These are phyloP conservation scores for Scheffersomyces amazonensis DNA, from an alignment of 805 yeast genomes.

Conservation along the genomic window DNA sequence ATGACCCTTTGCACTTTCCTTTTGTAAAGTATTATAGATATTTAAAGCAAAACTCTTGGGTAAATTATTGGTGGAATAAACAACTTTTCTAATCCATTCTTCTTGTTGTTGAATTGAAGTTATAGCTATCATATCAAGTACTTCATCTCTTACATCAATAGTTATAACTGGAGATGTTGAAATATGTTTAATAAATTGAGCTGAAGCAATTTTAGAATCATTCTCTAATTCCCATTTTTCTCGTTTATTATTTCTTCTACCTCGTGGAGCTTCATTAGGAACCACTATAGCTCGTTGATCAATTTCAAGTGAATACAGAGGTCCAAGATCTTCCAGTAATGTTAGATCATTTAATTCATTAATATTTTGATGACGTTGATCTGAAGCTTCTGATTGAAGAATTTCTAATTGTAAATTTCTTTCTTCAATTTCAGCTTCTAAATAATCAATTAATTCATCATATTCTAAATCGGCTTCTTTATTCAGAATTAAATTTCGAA, in stretches of 20 bases:
- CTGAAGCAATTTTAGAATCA: slow-evolving; percentile 61
- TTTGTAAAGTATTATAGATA: slow-evolving; percentile 67
- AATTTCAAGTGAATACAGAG: slow-evolving; percentile 28
- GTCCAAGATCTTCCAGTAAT: slow-evolving; percentile 11
- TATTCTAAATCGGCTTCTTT: slow-evolving; percentile 72
- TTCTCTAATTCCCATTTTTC: slow-evolving; percentile 79
- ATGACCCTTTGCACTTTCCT: slow-evolving; percentile 70
- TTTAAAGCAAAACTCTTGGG: slow-evolving; percentile 79
- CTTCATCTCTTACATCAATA: slow-evolving; percentile 81
- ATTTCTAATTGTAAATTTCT: slow-evolving; percentile 5
- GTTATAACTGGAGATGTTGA: slow-evolving; percentile 70
- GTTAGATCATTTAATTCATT: background rate
- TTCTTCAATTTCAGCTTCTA: slow-evolving; percentile 25
- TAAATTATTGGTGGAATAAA: slow-evolving; percentile 69
- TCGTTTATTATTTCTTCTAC: slow-evolving; percentile 70
- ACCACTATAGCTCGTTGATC: slow-evolving; percentile 63
- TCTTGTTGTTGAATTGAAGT: slow-evolving; percentile 75
- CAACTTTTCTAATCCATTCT: slow-evolving; percentile 81
- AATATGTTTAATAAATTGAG: slow-evolving; percentile 50
- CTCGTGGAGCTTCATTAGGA: slow-evolving; percentile 77
- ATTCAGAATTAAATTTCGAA: slow-evolving; percentile 58
- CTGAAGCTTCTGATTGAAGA: background rate
- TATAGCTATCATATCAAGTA: slow-evolving; percentile 75
- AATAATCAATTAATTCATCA: slow-evolving; percentile 52
- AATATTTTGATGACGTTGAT: background rate